Evolutionary conservation across 2,329 filamentous ascomycete genomes (phyloP), one percentile per base, ranked within the genome.

Genomic region (Microascus cirrosus): DNA sequence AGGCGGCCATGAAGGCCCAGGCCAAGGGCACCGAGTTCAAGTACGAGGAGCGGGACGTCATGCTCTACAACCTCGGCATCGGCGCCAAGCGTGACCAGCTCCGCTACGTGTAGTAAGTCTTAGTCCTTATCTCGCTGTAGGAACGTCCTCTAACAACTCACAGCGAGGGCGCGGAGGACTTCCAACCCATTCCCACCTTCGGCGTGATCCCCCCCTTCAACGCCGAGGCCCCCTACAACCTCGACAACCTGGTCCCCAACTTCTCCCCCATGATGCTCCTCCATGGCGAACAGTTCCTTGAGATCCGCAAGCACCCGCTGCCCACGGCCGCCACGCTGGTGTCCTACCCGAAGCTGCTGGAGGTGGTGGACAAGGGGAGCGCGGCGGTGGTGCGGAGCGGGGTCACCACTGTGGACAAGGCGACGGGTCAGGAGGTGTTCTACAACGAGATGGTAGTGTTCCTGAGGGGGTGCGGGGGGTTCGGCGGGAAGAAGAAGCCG

Each of bases 191-290:
- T 57, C 94, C 94, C 57, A 95, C 91, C n/a, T 99, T 89, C 67
- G 94, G 92, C 70, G 94, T 97, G 61, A 86, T 99, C 66, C 94
- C 94, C n/a, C 88, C 86, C 66, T 96, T 97, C 77, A 87, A 87
- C 74, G 86, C 90, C 60, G 80, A 88, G 63, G 77, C 85, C 61
- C 90, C 93, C 32, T 97, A 88, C 77, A 84, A 79, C 71, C 81
- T 94, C 66, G 83, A 85, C 68, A 84, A 92, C 59, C 82, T 99
- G 61, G 87, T 97, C 32, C 91, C 92, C 71, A 95, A 97, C 80
- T 99, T 96, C 79, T 90, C 84, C 42, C 93, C 92, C 61, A 96
- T 96, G 90, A 96, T 96, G 91, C 84, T 99, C 55, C 87, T 99
- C 25, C 94, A 99, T 76, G 94, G 94, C 69, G 94, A 99, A 79